A percentile compares a stretch with the other conserved stretches of the same genome.
phyloP scores from a whole-genome alignment of 495 filamentous ascomycete species.

The Aspergillus indologenus region DNA sequence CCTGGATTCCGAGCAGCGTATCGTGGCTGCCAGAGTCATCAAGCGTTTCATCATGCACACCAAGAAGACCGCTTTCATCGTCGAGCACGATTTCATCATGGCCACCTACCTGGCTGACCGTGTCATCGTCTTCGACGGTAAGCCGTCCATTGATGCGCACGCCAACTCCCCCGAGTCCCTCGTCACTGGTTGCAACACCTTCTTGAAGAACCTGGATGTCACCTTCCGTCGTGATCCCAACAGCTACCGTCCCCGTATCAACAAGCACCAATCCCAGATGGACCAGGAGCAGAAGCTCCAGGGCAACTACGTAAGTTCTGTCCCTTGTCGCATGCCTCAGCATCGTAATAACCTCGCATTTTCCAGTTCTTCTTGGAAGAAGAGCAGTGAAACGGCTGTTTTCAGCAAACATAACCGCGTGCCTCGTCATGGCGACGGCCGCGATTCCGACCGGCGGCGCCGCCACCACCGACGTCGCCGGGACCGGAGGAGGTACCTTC shows the following conservation, averaged over 20 bases:
- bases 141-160: constrained; percentile 81
- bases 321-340: neutral
- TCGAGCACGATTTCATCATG: constrained; percentile 99
- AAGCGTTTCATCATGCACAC: constrained; percentile 99
- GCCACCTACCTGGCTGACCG: constrained; percentile 95
- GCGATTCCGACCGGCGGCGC: constrained; percentile 41
- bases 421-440: constrained; percentile 39
- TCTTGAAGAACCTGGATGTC: constrained; percentile 92
- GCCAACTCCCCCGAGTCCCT: constrained; percentile 89
- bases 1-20: constrained; percentile 98
- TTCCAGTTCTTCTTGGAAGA: constrained; percentile 85
- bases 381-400: constrained; percentile 70
- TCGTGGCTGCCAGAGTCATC: constrained; percentile 92
- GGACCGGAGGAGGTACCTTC: constrained; percentile 34
- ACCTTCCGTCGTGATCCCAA: constrained; percentile 97
- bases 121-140: constrained; percentile 96
- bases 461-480: constrained; percentile 32
- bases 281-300: constrained; percentile 94
- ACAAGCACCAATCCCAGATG: constrained; percentile 91
- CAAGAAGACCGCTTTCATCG: constrained; percentile 98
- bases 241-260: constrained; percentile 95
- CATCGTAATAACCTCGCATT: constrained; percentile 4
- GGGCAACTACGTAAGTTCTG: constrained; percentile 79
- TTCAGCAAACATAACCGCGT: constrained; percentile 44
- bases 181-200: constrained; percentile 93